Conservation (phyloP, 345 rosid species). For the Melastoma malabathricum region DNA sequence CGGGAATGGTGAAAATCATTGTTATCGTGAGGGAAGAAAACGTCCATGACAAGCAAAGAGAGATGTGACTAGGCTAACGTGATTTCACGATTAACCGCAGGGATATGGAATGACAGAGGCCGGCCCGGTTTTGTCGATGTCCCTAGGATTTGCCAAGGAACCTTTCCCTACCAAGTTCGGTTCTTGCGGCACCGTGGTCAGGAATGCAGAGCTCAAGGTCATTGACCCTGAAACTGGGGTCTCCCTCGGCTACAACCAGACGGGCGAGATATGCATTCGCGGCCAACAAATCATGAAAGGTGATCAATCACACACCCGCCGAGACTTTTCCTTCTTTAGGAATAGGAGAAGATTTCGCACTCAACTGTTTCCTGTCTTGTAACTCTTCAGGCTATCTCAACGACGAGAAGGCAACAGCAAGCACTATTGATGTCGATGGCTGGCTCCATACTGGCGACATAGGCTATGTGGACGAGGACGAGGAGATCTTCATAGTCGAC, state of each 20-base stretch:
- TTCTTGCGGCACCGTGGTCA: slow-evolving; percentile 80
- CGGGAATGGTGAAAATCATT: too few relatives aligned
- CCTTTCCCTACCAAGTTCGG: slow-evolving; percentile 79
- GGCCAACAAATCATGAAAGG: slow-evolving; percentile 95
- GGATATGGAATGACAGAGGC: slow-evolving; percentile 99
- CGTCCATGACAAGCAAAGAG: too few relatives aligned
- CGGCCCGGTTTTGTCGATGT: slow-evolving; percentile 87
- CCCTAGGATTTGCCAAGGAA: slow-evolving; percentile 75
- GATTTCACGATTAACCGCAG: slow-evolving; percentile 12
- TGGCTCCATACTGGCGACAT: slow-evolving; percentile 95
- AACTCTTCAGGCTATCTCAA: slow-evolving; percentile 45
- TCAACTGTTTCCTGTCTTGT: too few relatives aligned
- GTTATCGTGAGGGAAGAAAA: too few relatives aligned
- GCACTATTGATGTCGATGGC: slow-evolving; percentile 63
- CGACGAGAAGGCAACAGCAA: slow-evolving; percentile 49
- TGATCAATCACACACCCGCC: too few relatives aligned
- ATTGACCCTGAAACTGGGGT: slow-evolving; percentile 63
- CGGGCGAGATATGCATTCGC: slow-evolving; percentile 90
- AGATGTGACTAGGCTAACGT: neutral
- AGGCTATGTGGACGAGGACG: slow-evolving; percentile 73
- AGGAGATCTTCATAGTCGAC: slow-evolving; percentile 75
- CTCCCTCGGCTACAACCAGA: slow-evolving; percentile 53
- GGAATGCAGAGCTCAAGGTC: slow-evolving; percentile 86
- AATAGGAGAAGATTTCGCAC: too few relatives aligned
- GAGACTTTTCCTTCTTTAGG: too few relatives aligned